Percentiles rank a stretch among this genome's conserved stretches.
Evolutionary conservation across 2,329 filamentous ascomycete genomes (phyloP).

Genomic region (Nothopassalora personata): DNA sequence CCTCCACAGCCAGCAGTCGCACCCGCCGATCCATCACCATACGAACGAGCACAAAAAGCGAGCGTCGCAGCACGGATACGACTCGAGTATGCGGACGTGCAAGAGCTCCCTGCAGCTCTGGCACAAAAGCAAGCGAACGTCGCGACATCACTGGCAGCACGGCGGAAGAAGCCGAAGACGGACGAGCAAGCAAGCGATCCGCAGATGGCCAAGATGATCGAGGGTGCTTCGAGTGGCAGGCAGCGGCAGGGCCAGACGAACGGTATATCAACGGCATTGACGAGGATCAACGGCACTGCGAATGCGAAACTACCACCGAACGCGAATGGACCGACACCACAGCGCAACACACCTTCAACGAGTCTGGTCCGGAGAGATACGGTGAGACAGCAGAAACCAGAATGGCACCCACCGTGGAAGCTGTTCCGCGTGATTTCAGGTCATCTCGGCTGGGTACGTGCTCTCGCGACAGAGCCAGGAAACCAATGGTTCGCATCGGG

Average conservation of each 20-base stretch:
- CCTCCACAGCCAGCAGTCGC: constrained; percentile 39
- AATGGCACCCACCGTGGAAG: constrained; percentile 99
- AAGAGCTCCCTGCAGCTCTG: constrained; percentile 69
- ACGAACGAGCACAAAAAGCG: constrained; percentile 41
- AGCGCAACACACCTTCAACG: constrained; percentile 47
- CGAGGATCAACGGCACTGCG: constrained; percentile 44
- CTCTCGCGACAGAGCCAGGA: constrained; percentile 84
- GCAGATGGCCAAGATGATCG: constrained; percentile 63
- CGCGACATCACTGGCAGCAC: constrained; percentile 51
- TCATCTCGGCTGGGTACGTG: constrained; percentile 90
- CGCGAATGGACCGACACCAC: constrained; percentile 51
- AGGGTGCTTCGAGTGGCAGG: constrained; percentile 52
- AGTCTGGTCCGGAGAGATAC: constrained; percentile 60
- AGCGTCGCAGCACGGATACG: constrained; percentile 56
- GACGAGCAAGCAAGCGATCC: constrained; percentile 48
- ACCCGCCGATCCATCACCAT: constrained; percentile 41
- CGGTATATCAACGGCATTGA: constrained; percentile 48
- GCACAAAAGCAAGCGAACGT: constrained; percentile 71
- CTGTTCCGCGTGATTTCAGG: constrained; percentile 95
- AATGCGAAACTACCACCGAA: constrained; percentile 45
- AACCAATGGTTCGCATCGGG: constrained; percentile 98
- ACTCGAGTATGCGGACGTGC: constrained; percentile 71
- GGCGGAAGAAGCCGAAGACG: constrained; percentile 58
- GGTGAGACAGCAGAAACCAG: constrained; percentile 67
- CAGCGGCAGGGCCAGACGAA: constrained; percentile 40